Conservation (phyloP, 345 rosid species). For the Salix purpurea region DNA sequence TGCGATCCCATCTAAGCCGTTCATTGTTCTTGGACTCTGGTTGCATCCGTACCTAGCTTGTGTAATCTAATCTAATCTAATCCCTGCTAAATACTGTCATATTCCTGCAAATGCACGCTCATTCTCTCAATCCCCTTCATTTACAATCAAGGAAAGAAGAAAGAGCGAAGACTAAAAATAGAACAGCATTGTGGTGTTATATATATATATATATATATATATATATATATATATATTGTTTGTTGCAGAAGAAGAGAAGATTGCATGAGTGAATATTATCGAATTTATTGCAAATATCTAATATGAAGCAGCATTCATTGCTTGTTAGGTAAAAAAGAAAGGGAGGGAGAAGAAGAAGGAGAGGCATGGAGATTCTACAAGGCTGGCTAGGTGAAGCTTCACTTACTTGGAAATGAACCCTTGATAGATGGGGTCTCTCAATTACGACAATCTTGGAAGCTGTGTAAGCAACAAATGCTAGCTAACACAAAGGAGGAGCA, state of each 20-base stretch:
- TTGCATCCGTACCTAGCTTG: neutral
- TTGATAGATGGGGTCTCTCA: neutral
- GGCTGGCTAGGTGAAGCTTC: neutral
- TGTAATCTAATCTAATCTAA: neutral
- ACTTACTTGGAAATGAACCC: neutral
- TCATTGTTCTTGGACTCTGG: constrained; percentile 18
- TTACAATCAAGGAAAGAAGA: neutral
- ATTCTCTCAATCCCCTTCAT: neutral
- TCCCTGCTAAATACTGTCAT: neutral
- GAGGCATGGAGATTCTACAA: neutral
- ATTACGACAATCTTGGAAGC: neutral
- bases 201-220: no score
- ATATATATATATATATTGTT: neutral
- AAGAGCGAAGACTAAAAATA: neutral
- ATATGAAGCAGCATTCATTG: no score
- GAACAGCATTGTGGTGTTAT: no score
- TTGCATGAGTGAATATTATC: neutral
- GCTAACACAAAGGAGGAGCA: neutral
- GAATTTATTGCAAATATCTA: neutral
- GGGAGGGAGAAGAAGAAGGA: neutral
- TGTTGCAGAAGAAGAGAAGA: neutral
- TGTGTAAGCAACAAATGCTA: neutral
- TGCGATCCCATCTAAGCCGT: constrained; percentile 35
- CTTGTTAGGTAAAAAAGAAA: neutral
- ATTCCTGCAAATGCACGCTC: neutral